A percentile compares a stretch with the other conserved stretches of the same genome.
Conservation (phyloP, 257 asterid genomes). For the Henckelia pumila region DNA sequence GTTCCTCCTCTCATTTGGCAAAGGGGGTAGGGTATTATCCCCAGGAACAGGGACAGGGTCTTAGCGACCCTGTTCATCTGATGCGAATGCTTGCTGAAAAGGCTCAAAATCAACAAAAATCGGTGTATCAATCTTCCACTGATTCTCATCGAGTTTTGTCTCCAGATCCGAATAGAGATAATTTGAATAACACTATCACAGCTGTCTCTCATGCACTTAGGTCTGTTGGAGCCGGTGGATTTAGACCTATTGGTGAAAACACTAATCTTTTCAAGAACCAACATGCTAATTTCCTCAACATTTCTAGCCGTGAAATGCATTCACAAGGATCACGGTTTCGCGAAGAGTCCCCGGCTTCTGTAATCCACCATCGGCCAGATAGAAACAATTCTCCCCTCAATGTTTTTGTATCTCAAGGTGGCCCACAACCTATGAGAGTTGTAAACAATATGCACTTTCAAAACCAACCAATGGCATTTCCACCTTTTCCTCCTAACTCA, state of each 20-base stretch:
- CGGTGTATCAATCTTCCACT: background rate
- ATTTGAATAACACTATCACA: background rate
- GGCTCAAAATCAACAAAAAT: background rate
- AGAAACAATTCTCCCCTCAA: constrained; percentile 39
- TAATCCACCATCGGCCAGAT: constrained; percentile 42
- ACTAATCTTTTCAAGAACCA: background rate
- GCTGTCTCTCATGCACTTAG: background rate
- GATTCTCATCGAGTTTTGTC: background rate
- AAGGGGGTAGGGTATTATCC: constrained; percentile 35
- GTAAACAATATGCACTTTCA: constrained; percentile 55
- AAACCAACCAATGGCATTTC: constrained; percentile 49
- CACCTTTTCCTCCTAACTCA: constrained; percentile 54
- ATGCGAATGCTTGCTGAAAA: background rate
- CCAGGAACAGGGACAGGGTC: background rate
- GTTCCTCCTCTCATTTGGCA: constrained; percentile 34
- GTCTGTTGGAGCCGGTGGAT: background rate
- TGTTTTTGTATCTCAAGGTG: constrained; percentile 61
- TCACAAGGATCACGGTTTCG: background rate
- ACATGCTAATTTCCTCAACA: background rate
- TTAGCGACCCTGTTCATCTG: background rate
- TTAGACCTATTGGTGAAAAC: background rate
- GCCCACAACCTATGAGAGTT: constrained; percentile 44
- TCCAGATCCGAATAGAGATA: background rate
- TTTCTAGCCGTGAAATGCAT: background rate
- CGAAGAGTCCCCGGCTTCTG: constrained; percentile 26